A percentile compares a stretch with the other conserved stretches of the same genome.
phyloP scores from a whole-genome alignment of 2,329 filamentous ascomycete genomes.

The Colletotrichum orchidophilum region DNA sequence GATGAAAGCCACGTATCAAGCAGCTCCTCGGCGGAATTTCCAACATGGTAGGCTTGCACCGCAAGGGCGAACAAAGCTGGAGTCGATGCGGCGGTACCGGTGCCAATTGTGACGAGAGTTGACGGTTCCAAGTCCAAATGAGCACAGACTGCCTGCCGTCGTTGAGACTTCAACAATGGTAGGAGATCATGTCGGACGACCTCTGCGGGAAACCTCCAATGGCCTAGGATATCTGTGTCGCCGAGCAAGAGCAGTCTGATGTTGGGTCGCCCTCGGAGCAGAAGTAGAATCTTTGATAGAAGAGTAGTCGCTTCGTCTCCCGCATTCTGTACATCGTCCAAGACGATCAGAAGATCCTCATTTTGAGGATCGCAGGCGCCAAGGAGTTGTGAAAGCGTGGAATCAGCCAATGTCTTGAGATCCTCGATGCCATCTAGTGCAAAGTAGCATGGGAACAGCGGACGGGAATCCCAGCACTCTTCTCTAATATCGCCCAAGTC shows the following conservation, averaged over 20 bases:
- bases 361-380: background rate
- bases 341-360: background rate
- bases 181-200: background rate
- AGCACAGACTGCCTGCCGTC: background rate
- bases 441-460: background rate
- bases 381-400: background rate
- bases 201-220: background rate
- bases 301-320: background rate
- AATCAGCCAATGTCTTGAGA: background rate
- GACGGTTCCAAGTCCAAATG: background rate
- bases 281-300: background rate
- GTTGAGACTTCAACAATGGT: background rate
- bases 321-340: background rate
- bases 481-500: background rate
- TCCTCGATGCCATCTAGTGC: background rate
- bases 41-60: background rate
- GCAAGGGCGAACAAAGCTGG: constrained; percentile 11
- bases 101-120: background rate
- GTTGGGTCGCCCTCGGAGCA: background rate
- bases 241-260: background rate
- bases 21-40: background rate
- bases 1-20: background rate
- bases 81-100: background rate
- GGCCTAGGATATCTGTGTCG: background rate
- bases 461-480: background rate